Base-by-base conservation (phyloP, 306 rosid species). In the Fagus sylvatica region DNA sequence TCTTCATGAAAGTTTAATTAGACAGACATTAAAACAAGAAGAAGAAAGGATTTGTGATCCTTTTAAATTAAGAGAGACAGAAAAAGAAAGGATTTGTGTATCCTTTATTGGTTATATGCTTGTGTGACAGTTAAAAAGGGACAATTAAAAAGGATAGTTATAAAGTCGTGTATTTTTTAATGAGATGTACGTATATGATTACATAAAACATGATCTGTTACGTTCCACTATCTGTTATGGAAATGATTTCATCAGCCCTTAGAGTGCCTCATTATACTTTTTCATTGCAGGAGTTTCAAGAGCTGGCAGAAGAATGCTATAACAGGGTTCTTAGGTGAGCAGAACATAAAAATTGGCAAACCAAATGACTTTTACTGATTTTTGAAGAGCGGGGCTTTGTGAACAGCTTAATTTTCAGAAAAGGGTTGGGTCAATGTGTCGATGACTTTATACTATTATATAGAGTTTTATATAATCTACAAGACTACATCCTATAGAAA, bases 251-350 rank as follows among this genome's bases (percentile, higher is more conserved):
- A 4, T 59, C 11, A 43, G 62, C 66, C 30, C 74, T 72, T 34
- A 56, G 79, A 73, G 67, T 41, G 11, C 48, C 37, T 62, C 37
- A 62, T 16, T 19, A 75, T 19, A 54, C 67, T 64, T 33, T 61
- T 81, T 74, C 72, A 64, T 68, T 83, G 78, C 87, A 93, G 98
- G 94, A 93, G 97, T 87, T 93, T 96, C 85, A 93, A 93, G 87
- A 49, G 99, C 83, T 93, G 96, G 99, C 94, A 96, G 85, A 96
- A 89, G 97, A 93, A 86, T 40, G 98, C 97, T 54, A 93, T 93
- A 73, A 87, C 85, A 39, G 89, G 74, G 53, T 96, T 88, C 82
- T 81, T 96, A 56, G 61, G 81, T 0, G 93, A 86, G 81, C 90
- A 78, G 86, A 87, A 85, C 78, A 78, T 96, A 19, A 84, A 75